phyloP scores from a whole-genome alignment of 768 basidiomycete genomes.

The Boletus huronensis region DNA sequence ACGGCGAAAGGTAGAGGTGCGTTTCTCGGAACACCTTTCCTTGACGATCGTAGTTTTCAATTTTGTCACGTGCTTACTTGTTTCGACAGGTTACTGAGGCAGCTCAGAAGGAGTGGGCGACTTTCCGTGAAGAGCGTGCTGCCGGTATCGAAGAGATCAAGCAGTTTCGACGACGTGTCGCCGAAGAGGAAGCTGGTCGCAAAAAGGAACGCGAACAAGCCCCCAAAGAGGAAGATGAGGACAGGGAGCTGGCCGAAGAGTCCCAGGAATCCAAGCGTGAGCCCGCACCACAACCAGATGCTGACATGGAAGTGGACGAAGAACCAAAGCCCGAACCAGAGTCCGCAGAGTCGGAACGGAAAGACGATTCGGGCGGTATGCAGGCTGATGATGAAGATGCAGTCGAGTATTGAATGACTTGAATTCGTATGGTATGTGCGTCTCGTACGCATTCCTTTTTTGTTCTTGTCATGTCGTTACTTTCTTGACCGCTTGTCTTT shows the following conservation, averaged over 20 bases:
- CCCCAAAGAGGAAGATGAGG: conserved; percentile 29
- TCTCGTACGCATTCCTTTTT: conserved; percentile 23
- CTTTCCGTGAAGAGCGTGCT: conserved; percentile 59
- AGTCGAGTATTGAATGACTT: conserved; percentile 59
- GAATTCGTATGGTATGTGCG: conserved; percentile 27
- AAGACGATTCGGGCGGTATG: conserved; percentile 50
- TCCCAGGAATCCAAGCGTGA: conserved; percentile 16
- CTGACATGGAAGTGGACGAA: conserved; percentile 36
- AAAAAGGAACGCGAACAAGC: conserved; percentile 39
- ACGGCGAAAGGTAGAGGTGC: conserved; percentile 61
- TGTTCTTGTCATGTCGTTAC: conserved; percentile 3
- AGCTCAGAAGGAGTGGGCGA: conserved; percentile 63
- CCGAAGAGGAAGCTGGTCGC: conserved; percentile 57
- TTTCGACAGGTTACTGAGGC: conserved; percentile 53
- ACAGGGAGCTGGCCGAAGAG: conserved; percentile 36
- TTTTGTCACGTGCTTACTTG: conserved; percentile 1
- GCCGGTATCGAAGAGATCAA: conserved; percentile 60
- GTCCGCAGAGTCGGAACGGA: conserved; percentile 41
- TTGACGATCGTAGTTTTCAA: background rate
- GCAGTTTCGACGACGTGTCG: conserved; percentile 58
- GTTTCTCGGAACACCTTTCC: conserved; percentile 10
- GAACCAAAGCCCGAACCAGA: conserved; percentile 35
- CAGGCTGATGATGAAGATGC: conserved; percentile 77
- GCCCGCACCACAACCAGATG: conserved; percentile 21
- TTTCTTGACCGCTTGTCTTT: conserved; percentile 20